Conservation (phyloP, 116 monocot species). For the Iris pallida region DNA sequence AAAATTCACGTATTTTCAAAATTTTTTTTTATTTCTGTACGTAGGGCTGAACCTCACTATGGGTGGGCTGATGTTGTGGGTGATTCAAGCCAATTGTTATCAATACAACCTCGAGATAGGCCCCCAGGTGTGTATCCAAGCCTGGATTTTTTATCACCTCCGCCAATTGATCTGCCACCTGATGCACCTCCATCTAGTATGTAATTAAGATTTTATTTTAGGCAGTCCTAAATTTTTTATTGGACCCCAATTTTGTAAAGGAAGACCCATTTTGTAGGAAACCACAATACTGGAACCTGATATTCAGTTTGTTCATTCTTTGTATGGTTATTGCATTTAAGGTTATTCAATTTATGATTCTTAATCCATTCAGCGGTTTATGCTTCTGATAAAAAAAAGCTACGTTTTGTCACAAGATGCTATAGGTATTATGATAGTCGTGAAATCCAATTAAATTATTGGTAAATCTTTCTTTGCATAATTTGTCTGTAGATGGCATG, state of each 20-base stretch:
- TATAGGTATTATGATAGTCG: no score
- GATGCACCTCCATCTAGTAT: constrained; percentile 7
- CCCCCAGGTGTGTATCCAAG: constrained; percentile 66
- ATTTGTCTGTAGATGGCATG: no score
- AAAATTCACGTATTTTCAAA: background rate
- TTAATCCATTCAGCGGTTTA: no score
- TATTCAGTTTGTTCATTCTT: constrained; percentile 3
- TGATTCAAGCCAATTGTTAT: constrained; percentile 75
- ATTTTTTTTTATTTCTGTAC: background rate
- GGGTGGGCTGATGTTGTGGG: constrained; percentile 98
- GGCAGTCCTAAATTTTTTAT: constrained; percentile 15
- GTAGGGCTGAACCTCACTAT: constrained; percentile 88
- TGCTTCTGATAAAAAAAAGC: no score
- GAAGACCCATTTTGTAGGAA: background rate
- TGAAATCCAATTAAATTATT: no score
- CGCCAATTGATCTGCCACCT: constrained; percentile 19
- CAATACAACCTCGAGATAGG: constrained; percentile 63
- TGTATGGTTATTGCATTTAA: no score
- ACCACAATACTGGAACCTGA: background rate
- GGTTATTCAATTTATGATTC: no score
- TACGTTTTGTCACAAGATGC: no score
- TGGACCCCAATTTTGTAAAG: constrained; percentile 15
- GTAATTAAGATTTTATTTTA: background rate
- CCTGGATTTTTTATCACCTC: constrained; percentile 42
- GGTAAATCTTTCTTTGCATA: no score